These are phyloP conservation scores for Camellia granthamiana DNA, from an alignment of 148 eudicot species.

Conservation along the genomic window DNA sequence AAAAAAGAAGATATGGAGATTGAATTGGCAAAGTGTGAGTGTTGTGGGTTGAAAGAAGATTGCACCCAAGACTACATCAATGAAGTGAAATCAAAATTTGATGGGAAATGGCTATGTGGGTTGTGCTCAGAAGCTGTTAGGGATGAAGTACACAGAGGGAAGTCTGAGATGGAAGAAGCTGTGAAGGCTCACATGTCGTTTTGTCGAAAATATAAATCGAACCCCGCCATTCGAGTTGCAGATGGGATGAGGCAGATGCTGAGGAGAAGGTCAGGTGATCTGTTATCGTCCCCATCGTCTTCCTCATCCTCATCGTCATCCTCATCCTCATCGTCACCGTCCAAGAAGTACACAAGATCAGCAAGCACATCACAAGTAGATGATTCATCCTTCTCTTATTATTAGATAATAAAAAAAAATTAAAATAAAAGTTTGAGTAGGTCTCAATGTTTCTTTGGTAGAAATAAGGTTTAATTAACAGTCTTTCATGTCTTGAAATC, in stretches of 20 bases:
- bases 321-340: neutral
- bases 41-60: slow-evolving; percentile 76
- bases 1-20: slow-evolving; percentile 37
- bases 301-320: neutral
- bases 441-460: neutral
- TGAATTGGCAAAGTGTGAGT: slow-evolving; percentile 60
- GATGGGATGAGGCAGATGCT: slow-evolving; percentile 75
- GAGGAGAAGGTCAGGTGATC: slow-evolving; percentile 44
- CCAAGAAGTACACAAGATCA: slow-evolving; percentile 39
- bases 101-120: slow-evolving; percentile 83
- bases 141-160: slow-evolving; percentile 47
- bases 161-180: slow-evolving; percentile 52
- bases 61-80: slow-evolving; percentile 69
- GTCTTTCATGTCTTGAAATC: slow-evolving; percentile 10
- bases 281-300: neutral
- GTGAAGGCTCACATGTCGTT: slow-evolving; percentile 68
- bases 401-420: neutral
- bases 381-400: slow-evolving; percentile 21
- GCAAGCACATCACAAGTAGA: slow-evolving; percentile 28
- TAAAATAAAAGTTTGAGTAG: neutral
- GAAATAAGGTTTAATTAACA: neutral
- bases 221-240: slow-evolving; percentile 64
- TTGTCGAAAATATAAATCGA: slow-evolving; percentile 56
- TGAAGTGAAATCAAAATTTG: slow-evolving; percentile 57
- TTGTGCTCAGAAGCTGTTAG: slow-evolving; percentile 72